A percentile compares a stretch with the other conserved stretches of the same genome.
Evolutionary conservation across 208 protist species (phyloP).

Genomic region (Vickermania ingenoplastis): DNA sequence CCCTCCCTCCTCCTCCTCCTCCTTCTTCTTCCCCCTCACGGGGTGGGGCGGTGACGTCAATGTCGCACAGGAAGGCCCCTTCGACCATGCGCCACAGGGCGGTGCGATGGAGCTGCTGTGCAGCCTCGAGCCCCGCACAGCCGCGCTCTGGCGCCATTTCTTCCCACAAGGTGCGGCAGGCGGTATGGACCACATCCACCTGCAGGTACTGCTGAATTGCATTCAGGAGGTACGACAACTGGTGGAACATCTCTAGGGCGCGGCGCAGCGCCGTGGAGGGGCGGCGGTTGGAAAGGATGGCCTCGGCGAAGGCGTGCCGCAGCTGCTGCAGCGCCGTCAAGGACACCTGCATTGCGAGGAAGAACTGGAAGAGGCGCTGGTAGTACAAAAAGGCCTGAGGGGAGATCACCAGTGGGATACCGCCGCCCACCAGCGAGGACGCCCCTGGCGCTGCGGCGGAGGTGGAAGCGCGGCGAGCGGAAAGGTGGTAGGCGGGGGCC

Average conservation of each 20-base stretch:
- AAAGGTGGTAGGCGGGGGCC: background rate
- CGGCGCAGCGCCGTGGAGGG: conserved; percentile 54
- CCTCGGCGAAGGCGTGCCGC: conserved; percentile 44
- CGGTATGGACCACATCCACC: conserved; percentile 55
- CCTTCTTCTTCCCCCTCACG: too few relatives aligned
- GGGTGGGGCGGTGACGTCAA: background rate
- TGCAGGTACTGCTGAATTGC: conserved; percentile 63
- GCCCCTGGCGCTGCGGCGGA: too few relatives aligned
- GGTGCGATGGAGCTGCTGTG: background rate
- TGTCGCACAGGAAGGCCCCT: background rate
- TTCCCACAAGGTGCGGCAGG: conserved; percentile 24
- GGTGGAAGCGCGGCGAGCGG: too few relatives aligned
- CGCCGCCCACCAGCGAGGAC: conserved; percentile 5
- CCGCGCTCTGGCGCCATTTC: background rate
- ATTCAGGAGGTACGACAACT: conserved; percentile 50
- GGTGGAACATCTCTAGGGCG: conserved; percentile 50
- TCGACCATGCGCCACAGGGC: background rate
- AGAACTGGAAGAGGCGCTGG: conserved; percentile 56
- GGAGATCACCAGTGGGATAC: conserved; percentile 57
- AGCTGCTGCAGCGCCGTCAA: conserved; percentile 45
- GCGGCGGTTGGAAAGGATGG: conserved; percentile 38
- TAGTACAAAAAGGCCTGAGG: conserved; percentile 65
- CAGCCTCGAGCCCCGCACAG: background rate
- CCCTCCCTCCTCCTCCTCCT: too few relatives aligned
- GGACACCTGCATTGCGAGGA: conserved; percentile 50